Percentiles rank a stretch among this genome's conserved stretches.
Evolutionary conservation across 148 eudicot species (phyloP).

Genomic region (Rhododendron kiyosumense): DNA sequence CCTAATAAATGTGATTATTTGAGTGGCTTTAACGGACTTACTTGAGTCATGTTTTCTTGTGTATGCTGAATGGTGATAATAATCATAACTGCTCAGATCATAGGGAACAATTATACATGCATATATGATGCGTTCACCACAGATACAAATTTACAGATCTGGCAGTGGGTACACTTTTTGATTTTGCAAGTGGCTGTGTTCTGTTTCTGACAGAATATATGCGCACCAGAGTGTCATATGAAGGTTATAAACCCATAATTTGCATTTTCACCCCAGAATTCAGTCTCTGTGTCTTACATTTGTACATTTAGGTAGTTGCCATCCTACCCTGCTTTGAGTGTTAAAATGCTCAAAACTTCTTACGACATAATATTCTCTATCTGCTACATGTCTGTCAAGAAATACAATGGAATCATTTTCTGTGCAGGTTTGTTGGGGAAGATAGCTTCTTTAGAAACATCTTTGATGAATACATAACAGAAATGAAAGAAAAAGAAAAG

Average conservation of each 20-base stretch:
- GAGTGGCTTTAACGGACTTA: neutral
- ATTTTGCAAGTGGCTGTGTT: neutral
- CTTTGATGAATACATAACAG: constrained; percentile 60
- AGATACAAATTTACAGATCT: neutral
- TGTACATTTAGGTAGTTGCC: neutral
- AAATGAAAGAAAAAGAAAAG: constrained; percentile 69
- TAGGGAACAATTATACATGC: neutral
- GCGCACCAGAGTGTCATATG: neutral
- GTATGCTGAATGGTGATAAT: neutral
- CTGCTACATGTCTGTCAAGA: constrained; percentile 1
- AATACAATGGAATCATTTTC: neutral
- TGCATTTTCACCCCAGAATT: neutral
- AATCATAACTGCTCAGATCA: neutral
- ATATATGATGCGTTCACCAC: neutral
- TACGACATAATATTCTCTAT: constrained; percentile 1
- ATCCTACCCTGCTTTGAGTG: neutral
- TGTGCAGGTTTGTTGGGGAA: constrained; percentile 57
- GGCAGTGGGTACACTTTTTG: neutral
- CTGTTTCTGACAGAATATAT: neutral
- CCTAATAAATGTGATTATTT: neutral
- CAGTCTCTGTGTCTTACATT: neutral
- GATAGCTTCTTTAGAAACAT: constrained; percentile 54
- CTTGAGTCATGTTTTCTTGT: neutral
- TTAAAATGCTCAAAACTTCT: neutral
- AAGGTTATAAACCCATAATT: neutral